Evolutionary conservation across 106 monocot species (phyloP).

Genomic region (Cymbidium sinense): DNA sequence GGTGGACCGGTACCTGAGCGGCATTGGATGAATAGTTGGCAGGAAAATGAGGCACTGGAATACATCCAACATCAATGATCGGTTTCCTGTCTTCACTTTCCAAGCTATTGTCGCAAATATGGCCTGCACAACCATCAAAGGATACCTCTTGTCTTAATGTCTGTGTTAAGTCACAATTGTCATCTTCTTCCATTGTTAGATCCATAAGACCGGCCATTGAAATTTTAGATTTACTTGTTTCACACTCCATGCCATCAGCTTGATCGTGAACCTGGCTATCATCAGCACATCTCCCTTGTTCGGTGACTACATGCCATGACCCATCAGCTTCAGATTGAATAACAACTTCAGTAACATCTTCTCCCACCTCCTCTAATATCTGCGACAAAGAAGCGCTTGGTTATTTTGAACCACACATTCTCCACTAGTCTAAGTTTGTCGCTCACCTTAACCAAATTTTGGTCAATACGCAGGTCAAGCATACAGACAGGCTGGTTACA

Average conservation of each 20-base stretch:
- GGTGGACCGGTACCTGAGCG: constrained; percentile 2
- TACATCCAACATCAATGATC: constrained; percentile 12
- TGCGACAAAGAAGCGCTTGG: constrained; percentile 10
- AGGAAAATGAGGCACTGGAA: constrained; percentile 6
- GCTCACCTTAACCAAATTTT: constrained; percentile 73
- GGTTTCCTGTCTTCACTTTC: constrained; percentile 58
- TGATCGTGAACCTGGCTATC: constrained; percentile 1
- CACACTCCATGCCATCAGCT: constrained; percentile 16
- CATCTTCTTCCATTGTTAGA: constrained; percentile 48
- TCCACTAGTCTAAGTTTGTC: neutral
- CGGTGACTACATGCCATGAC: constrained; percentile 34
- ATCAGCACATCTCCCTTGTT: constrained; percentile 21
- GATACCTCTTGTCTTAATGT: neutral
- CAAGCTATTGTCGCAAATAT: neutral
- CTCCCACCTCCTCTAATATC: constrained; percentile 47
- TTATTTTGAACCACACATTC: neutral
- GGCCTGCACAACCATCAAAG: neutral
- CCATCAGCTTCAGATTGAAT: constrained; percentile 52
- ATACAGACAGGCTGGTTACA: constrained; percentile 75
- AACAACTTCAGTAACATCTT: constrained; percentile 36
- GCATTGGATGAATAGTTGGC: neutral
- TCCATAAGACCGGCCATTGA: constrained; percentile 26
- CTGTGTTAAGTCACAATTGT: neutral
- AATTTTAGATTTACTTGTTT: constrained; percentile 5
- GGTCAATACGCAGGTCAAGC: constrained; percentile 73